phyloP scores from a whole-genome alignment of 2,329 filamentous ascomycete genomes.

The Curvularia spicifera region DNA sequence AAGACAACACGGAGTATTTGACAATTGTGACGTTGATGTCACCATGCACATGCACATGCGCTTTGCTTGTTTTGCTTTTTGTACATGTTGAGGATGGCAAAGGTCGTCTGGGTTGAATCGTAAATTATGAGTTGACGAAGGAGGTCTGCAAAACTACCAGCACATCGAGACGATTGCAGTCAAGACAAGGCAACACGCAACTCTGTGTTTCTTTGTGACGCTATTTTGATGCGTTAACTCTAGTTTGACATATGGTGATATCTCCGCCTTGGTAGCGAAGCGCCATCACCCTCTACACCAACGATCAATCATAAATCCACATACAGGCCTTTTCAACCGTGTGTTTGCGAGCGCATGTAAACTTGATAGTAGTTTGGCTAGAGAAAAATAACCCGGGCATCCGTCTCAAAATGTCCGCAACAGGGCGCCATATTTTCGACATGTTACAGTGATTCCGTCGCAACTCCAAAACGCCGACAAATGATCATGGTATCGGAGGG shows the following conservation, averaged over 20 bases:
- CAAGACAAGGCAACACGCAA: neutral
- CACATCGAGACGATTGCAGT: neutral
- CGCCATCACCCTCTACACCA: constrained; percentile 1
- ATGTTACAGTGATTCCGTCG: constrained; percentile 33
- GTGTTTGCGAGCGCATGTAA: constrained; percentile 8
- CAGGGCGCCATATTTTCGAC: constrained; percentile 36
- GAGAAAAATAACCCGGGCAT: constrained; percentile 13
- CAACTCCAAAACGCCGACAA: constrained; percentile 44
- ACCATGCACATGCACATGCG: neutral
- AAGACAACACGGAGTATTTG: neutral
- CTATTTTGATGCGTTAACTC: neutral
- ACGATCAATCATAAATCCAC: neutral
- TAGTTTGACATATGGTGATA: neutral
- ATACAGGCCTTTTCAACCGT: neutral
- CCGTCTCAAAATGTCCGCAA: constrained; percentile 16
- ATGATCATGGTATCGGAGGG: constrained; percentile 44
- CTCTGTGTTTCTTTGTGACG: neutral
- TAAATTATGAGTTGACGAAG: neutral
- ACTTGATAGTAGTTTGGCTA: constrained; percentile 18
- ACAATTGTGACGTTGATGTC: constrained; percentile 7
- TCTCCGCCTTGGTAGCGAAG: neutral
- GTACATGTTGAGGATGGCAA: constrained; percentile 2
- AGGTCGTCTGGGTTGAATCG: neutral
- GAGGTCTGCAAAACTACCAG: neutral
- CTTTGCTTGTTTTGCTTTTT: neutral